These are phyloP conservation scores for Trifolium subterraneum DNA, from an alignment of 306 rosid species.

Conservation along the genomic window DNA sequence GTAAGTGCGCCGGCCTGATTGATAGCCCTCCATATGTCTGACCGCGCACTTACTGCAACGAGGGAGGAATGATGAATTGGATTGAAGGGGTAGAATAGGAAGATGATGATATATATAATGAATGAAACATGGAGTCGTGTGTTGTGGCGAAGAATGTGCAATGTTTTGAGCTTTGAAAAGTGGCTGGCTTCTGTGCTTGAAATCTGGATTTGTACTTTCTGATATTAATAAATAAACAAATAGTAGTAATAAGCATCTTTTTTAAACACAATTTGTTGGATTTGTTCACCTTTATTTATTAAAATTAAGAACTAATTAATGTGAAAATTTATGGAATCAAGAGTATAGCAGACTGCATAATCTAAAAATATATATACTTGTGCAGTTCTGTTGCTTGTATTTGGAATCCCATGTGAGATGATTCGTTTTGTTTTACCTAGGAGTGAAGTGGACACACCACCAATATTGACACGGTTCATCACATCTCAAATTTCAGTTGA, in stretches of 20 bases:
- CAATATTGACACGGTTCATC: neutral
- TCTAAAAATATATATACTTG: neutral
- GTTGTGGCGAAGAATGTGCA: neutral
- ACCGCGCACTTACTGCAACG: neutral
- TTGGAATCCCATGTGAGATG: neutral
- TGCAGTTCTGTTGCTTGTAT: neutral
- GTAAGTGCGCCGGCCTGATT: conserved; percentile 30
- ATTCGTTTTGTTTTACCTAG: neutral
- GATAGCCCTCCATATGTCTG: conserved; percentile 51
- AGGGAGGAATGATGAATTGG: neutral
- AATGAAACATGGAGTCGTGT: neutral
- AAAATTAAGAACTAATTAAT: too few relatives aligned
- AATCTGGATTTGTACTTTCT: neutral
- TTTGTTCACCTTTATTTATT: neutral
- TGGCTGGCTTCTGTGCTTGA: neutral
- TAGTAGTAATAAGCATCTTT: neutral
- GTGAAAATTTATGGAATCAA: neutral
- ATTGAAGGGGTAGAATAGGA: neutral
- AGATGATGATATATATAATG: neutral
- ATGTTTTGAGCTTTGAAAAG: neutral
- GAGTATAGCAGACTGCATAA: neutral
- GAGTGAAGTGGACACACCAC: neutral
- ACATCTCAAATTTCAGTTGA: neutral
- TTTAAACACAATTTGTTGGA: neutral
- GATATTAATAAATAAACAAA: neutral